These are phyloP conservation scores for Xylaria sp. DNA, from an alignment of 2,329 filamentous ascomycete species.

Conservation along the genomic window DNA sequence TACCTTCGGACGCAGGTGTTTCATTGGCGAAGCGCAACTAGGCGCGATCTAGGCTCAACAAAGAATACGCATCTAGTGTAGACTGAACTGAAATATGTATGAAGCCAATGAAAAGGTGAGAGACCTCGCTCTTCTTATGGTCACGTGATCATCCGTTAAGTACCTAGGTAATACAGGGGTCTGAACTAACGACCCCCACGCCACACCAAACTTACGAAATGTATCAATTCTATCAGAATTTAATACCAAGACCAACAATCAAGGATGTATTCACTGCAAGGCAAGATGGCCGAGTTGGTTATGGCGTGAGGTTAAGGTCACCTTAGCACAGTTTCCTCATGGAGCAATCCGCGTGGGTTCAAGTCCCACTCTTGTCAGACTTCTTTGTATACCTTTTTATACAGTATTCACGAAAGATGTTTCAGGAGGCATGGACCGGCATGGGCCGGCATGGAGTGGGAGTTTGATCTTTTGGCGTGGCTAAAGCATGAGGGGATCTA, in stretches of 20 bases:
- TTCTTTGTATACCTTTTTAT: neutral
- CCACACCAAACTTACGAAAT: neutral
- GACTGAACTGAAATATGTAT: no score
- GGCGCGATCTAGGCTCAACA: no score
- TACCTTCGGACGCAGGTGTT: no score
- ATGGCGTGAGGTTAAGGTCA: constrained; percentile 53
- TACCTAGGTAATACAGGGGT: neutral
- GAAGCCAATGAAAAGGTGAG: neutral
- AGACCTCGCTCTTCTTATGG: neutral
- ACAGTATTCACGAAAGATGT: neutral
- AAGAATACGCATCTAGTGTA: no score
- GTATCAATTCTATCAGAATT: no score
- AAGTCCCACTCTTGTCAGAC: constrained; percentile 51
- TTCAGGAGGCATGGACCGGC: no score
- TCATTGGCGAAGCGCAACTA: no score
- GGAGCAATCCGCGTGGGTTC: constrained; percentile 55
- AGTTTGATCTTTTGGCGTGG: neutral
- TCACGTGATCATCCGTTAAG: neutral
- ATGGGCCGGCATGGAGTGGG: no score
- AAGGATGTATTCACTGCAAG: neutral
- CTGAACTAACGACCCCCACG: neutral
- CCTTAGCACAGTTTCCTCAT: constrained; percentile 45
- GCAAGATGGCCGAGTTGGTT: constrained; percentile 53
- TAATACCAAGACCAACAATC: no score
- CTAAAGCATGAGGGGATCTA: no score